Evolutionary conservation across 2,329 filamentous ascomycete genomes (phyloP).

Genomic region (Allantophomopsis cytisporea): DNA sequence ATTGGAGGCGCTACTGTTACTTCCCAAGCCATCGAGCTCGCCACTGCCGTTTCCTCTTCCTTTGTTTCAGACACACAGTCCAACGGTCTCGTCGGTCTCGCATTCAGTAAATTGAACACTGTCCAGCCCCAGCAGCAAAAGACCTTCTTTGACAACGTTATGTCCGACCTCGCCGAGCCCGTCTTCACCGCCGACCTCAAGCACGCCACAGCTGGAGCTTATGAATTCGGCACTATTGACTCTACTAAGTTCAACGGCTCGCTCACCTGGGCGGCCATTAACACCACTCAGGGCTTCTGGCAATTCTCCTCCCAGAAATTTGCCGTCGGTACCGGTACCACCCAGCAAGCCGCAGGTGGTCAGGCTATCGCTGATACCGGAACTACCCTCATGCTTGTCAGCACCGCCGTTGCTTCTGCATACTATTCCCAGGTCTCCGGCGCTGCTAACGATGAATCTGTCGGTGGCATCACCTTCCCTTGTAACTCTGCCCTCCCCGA

Average conservation of each 20-base stretch:
- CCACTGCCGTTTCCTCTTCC: slow-evolving; percentile 16
- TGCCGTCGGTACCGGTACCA: slow-evolving; percentile 23
- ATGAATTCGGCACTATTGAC: slow-evolving; percentile 40
- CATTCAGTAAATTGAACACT: slow-evolving; percentile 21
- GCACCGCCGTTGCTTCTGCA: slow-evolving; percentile 19
- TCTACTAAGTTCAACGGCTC: slow-evolving; percentile 30
- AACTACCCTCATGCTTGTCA: slow-evolving; percentile 26
- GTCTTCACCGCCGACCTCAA: slow-evolving; percentile 38
- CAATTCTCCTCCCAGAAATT: slow-evolving; percentile 28
- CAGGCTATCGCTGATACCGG: slow-evolving; percentile 28
- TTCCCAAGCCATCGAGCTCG: slow-evolving; percentile 19
- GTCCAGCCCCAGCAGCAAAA: slow-evolving; percentile 18
- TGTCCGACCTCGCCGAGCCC: slow-evolving; percentile 27
- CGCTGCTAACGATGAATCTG: slow-evolving; percentile 17
- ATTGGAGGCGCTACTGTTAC: slow-evolving; percentile 19
- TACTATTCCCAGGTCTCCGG: slow-evolving; percentile 26
- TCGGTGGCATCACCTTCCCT: slow-evolving; percentile 23
- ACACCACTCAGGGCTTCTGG: slow-evolving; percentile 34
- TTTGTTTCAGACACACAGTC: slow-evolving; percentile 21
- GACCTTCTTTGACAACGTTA: slow-evolving; percentile 21
- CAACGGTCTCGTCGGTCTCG: slow-evolving; percentile 53
- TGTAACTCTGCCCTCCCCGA: slow-evolving; percentile 20
- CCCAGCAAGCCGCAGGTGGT: slow-evolving; percentile 41
- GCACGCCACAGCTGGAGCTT: slow-evolving; percentile 26
- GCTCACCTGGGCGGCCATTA: slow-evolving; percentile 32